These are phyloP conservation scores for Drosera spatulata DNA, from an alignment of 179 eudicot genomes.

Conservation along the genomic window DNA sequence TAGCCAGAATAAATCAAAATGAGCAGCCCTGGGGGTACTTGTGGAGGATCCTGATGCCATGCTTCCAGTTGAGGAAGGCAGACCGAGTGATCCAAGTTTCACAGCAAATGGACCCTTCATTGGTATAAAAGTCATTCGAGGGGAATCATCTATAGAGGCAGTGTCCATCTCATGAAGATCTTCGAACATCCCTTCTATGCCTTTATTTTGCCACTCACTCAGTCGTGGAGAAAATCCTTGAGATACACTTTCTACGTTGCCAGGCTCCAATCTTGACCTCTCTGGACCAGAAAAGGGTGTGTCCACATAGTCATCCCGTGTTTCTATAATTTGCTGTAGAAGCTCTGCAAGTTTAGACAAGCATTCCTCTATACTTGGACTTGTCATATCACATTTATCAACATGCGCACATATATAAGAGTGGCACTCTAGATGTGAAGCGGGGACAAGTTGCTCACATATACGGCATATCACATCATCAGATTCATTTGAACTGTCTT, in stretches of 20 bases:
- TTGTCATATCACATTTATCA: constrained; percentile 41
- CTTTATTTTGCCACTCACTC: constrained; percentile 47
- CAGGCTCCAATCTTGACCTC: constrained; percentile 14
- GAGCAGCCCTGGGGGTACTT: constrained; percentile 47
- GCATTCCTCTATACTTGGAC: constrained; percentile 36
- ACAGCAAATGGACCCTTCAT: constrained; percentile 28
- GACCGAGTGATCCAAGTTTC: constrained; percentile 36
- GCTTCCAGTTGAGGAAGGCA: constrained; percentile 52
- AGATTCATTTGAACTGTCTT: constrained; percentile 20
- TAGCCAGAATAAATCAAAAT: constrained; percentile 49
- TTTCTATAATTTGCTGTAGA: constrained; percentile 44
- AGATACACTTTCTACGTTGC: constrained; percentile 11
- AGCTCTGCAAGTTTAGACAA: constrained; percentile 42
- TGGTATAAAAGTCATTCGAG: constrained; percentile 14
- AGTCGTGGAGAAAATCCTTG: constrained; percentile 44
- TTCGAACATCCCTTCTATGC: constrained; percentile 57
- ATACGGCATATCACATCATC: constrained; percentile 52
- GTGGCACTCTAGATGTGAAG: constrained; percentile 43
- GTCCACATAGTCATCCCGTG: constrained; percentile 15
- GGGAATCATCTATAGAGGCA: constrained; percentile 53
- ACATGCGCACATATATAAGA: constrained; percentile 68
- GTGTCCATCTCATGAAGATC: constrained; percentile 82
- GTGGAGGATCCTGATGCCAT: constrained; percentile 46
- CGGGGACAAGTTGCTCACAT: constrained; percentile 55
- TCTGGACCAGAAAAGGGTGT: constrained; percentile 39